Conservation (phyloP, 345 rosid genomes). For the Eucalyptus virginea region DNA sequence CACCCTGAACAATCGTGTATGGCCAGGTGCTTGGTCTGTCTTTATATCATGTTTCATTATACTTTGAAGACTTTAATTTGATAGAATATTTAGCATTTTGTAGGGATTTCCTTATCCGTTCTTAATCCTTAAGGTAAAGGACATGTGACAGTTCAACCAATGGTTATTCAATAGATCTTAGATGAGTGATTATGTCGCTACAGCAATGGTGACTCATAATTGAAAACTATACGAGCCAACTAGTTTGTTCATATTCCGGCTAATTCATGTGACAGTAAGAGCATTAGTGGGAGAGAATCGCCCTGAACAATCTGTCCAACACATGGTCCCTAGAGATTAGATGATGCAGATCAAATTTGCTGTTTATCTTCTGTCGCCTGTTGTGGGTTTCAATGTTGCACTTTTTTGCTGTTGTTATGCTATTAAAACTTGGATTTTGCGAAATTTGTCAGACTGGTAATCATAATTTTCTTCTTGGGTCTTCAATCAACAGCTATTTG, state of each 20-base stretch:
- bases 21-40: constrained; percentile 44
- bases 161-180: not conserved
- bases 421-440: not conserved
- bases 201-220: not conserved
- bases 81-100: not conserved
- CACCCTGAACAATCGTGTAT: constrained; percentile 2
- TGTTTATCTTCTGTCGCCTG: not conserved
- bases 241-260: not conserved
- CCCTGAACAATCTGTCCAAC: not conserved
- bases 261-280: not conserved
- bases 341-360: not conserved
- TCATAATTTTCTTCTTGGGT: not conserved
- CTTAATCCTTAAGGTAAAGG: not conserved
- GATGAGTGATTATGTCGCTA: not conserved
- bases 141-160: not conserved
- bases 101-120: not conserved
- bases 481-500: constrained; percentile 45
- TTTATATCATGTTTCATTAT: not conserved
- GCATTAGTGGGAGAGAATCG: not conserved
- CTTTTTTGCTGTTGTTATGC: not conserved
- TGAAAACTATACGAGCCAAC: not conserved
- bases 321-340: not conserved
- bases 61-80: not conserved
- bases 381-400: not conserved
- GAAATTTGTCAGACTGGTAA: not conserved